phyloP scores from a whole-genome alignment of 179 eudicot genomes.

The Nepenthes alata region DNA sequence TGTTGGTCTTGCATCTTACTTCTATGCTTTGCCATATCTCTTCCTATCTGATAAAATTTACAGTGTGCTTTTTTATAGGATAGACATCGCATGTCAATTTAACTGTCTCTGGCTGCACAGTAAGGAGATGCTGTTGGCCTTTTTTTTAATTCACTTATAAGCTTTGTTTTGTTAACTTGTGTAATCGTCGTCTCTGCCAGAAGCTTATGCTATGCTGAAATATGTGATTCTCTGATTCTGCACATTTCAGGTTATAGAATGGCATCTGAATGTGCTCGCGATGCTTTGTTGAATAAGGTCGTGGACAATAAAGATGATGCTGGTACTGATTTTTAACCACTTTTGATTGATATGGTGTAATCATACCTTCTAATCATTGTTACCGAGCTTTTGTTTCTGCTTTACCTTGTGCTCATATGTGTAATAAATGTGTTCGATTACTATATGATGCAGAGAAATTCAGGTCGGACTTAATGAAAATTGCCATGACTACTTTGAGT shows the following conservation, averaged over 20 bases:
- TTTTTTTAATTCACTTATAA: too few relatives aligned
- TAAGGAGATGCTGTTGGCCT: too few relatives aligned
- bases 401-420: background rate
- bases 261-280: constrained; percentile 91
- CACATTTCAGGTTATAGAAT: constrained; percentile 59
- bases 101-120: too few relatives aligned
- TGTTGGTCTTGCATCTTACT: too few relatives aligned
- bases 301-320: constrained; percentile 74
- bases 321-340: constrained; percentile 30
- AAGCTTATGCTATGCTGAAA: background rate
- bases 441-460: constrained; percentile 64
- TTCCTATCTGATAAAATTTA: too few relatives aligned
- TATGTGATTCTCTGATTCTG: constrained; percentile 3
- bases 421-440: background rate
- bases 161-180: background rate
- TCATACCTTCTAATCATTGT: background rate
- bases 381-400: background rate
- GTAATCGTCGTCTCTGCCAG: background rate
- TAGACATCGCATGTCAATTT: too few relatives aligned
- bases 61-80: too few relatives aligned
- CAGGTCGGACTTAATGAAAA: constrained; percentile 82
- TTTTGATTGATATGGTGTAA: background rate
- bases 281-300: constrained; percentile 67
- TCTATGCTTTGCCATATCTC: too few relatives aligned
- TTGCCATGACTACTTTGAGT: constrained; percentile 95